Evolutionary conservation across 2,329 filamentous ascomycete species (phyloP), one percentile per base, ranked within the genome.

Genomic region (Lomentospora prolificans): DNA sequence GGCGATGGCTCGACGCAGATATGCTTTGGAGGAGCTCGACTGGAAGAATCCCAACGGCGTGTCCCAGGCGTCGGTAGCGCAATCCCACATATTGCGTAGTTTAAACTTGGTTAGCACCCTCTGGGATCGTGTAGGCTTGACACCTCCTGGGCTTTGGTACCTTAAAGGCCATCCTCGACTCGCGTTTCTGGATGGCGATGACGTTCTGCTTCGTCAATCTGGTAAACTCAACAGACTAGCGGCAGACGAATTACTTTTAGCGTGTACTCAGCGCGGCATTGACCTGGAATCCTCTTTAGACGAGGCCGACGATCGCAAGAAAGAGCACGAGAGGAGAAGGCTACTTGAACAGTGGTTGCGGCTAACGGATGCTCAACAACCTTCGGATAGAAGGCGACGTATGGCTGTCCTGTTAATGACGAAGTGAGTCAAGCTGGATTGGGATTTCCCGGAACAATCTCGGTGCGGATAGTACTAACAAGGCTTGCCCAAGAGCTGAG

Each of bases 181-280:
- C 61, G 70, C 75, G 41, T 89, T 87, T 64, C 66, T 96, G 59
- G 76, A 77, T 50, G 70, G 76, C 36, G 91, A 96, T 70, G 89
- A 95, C 69, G 69, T 64, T 60, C 72, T 92, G 66, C 78, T 96
- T 51, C 64, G 76, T 17, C 71, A 75, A 36, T 79, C 81, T 50
- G 87, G 87, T 1, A 87, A 85, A 0, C 63, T 80, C 4, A 60
- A 65, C 3, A 77, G 70, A 22, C 71, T 95, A 62, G 77, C 78
- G 60, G 70, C 70, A 6, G 78, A 80, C 39, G 89, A 95, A 72
- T 71, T 90, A 19, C 71, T 72, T 58, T 77, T 89, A 58, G 89
- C 89, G 12, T 87, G 86, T 63, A 76, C 82, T 57, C 87, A 90
- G 60, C 77, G 87, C 12, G 88, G 85, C 1, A 75, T 87, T 33